phyloP scores from a whole-genome alignment of 1,284 basidiomycete species.

The Cryptococcus sp. region DNA sequence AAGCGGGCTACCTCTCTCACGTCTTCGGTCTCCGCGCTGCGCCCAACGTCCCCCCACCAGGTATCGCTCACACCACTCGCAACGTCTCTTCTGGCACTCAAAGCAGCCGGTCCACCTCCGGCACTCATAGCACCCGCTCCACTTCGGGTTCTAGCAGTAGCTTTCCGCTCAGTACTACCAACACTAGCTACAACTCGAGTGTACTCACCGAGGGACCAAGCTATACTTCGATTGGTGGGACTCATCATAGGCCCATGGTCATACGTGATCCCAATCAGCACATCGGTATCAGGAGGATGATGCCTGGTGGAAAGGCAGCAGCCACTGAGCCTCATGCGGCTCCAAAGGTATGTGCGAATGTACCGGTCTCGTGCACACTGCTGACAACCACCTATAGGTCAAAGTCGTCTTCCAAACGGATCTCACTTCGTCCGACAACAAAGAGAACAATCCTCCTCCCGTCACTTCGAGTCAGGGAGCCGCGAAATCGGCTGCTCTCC shows the following conservation, averaged over 20 bases:
- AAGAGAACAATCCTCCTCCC: background rate
- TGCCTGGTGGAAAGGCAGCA: too few relatives aligned
- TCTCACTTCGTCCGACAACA: too few relatives aligned
- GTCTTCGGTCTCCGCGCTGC: conserved; percentile 38
- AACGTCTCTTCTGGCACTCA: conserved; percentile 15
- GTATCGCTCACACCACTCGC: conserved; percentile 3
- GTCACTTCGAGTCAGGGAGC: background rate
- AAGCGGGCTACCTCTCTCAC: conserved; percentile 33
- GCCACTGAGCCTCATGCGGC: too few relatives aligned
- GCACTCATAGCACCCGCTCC: conserved; percentile 12
- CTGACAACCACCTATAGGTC: too few relatives aligned
- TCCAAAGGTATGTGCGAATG: too few relatives aligned
- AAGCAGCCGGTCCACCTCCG: conserved; percentile 8
- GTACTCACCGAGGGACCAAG: conserved; percentile 12
- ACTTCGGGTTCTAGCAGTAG: conserved; percentile 17
- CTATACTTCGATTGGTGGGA: conserved; percentile 13
- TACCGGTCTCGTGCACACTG: too few relatives aligned
- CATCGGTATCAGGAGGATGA: conserved; percentile 31
- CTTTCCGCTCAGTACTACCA: background rate
- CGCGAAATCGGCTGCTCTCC: background rate
- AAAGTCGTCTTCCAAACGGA: too few relatives aligned
- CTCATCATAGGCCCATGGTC: conserved; percentile 25
- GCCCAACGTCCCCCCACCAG: conserved; percentile 2
- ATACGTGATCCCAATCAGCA: conserved; percentile 36
- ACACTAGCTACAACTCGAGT: conserved; percentile 7